Conservation (phyloP, 345 rosid genomes). For the Eucalyptus sp. region DNA sequence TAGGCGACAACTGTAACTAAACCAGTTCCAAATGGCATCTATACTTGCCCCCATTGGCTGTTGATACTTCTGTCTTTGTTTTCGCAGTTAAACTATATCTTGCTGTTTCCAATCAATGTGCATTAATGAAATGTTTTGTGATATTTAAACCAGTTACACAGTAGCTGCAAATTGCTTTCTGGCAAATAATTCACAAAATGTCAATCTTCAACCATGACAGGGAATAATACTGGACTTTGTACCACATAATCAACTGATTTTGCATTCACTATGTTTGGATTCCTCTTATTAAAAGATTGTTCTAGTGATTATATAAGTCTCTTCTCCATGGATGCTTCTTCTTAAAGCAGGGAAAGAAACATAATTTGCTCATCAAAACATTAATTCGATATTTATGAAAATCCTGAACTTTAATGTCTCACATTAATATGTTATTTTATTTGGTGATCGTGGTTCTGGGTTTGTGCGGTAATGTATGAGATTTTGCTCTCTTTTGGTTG, state of each 20-base stretch:
- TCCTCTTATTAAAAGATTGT: neutral
- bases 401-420: neutral
- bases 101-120: neutral
- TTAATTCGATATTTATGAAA: neutral
- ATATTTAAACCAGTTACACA: neutral
- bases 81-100: neutral
- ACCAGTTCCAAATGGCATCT: neutral
- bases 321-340: neutral
- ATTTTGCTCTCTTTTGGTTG: neutral
- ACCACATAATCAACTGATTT: neutral
- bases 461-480: neutral
- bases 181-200: neutral
- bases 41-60: neutral
- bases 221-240: neutral
- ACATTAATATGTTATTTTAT: neutral
- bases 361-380: neutral
- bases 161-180: neutral
- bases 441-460: neutral
- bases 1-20: neutral
- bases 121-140: neutral
- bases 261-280: neutral
- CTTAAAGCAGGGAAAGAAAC: neutral
- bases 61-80: neutral
- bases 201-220: neutral
- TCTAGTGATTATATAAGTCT: neutral